These are phyloP conservation scores for Hyphodiscus hymeniophilus DNA, from an alignment of 495 filamentous ascomycete genomes.

Conservation along the genomic window DNA sequence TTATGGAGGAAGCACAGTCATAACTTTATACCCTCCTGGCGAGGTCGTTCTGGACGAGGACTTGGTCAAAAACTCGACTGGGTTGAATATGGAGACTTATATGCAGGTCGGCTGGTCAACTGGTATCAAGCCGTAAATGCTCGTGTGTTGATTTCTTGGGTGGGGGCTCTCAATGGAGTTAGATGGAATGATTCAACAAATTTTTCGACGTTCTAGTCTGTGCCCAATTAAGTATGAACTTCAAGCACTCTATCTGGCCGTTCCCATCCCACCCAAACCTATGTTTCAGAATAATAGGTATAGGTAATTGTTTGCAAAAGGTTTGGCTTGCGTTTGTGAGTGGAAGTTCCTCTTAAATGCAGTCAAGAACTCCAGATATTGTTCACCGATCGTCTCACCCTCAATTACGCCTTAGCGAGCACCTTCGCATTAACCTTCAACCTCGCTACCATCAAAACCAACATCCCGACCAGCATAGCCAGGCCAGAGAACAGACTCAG, in stretches of 20 bases:
- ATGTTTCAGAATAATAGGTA: too few species aligned
- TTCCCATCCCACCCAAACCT: too few species aligned
- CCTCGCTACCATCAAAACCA: background rate
- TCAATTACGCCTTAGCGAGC: slow-evolving; percentile 6
- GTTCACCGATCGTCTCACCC: too few species aligned
- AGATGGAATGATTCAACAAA: too few species aligned
- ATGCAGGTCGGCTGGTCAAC: slow-evolving; percentile 30
- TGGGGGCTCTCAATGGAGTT: too few species aligned
- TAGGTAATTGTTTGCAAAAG: too few species aligned
- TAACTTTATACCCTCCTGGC: slow-evolving; percentile 32
- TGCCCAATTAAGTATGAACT: too few species aligned
- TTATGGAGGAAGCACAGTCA: slow-evolving; percentile 34
- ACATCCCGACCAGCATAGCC: slow-evolving; percentile 8
- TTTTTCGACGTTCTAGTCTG: too few species aligned
- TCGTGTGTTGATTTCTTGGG: background rate
- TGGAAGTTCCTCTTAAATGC: background rate
- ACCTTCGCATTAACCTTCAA: background rate
- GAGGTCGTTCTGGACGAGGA: slow-evolving; percentile 33
- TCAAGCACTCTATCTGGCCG: too few species aligned
- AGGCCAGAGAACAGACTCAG: slow-evolving; percentile 10
- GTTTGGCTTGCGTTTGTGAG: background rate
- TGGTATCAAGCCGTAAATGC: slow-evolving; percentile 13
- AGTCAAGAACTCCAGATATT: too few species aligned
- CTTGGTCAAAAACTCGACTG: slow-evolving; percentile 25
- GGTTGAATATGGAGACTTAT: slow-evolving; percentile 25